Evolutionary conservation across 768 basidiomycete species (phyloP).

Genomic region (Hysterangium stoloniferum): DNA sequence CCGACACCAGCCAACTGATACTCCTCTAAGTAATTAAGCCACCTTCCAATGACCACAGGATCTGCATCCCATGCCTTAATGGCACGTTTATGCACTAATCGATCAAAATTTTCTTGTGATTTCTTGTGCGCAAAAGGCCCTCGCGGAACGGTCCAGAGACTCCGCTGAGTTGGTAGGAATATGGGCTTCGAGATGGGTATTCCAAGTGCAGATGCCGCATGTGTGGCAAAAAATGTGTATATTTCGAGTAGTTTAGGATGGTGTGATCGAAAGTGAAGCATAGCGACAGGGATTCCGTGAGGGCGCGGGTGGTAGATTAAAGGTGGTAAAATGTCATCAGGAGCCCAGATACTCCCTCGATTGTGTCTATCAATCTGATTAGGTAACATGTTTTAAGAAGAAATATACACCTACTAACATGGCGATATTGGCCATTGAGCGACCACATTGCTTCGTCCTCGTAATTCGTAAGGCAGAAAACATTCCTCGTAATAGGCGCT

Average conservation of each 20-base stretch:
- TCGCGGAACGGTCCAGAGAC: slow-evolving; percentile 78
- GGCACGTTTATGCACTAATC: slow-evolving; percentile 71
- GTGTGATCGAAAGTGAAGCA: slow-evolving; percentile 78
- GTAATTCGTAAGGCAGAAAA: too few species aligned
- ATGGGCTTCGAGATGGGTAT: slow-evolving; percentile 66
- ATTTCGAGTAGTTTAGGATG: slow-evolving; percentile 58
- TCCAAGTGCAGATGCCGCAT: slow-evolving; percentile 77
- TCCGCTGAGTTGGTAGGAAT: slow-evolving; percentile 64
- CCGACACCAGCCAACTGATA: slow-evolving; percentile 84
- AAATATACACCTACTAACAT: too few species aligned
- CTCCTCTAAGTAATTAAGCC: slow-evolving; percentile 68
- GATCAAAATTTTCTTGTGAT: slow-evolving; percentile 90
- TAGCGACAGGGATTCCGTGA: slow-evolving; percentile 69
- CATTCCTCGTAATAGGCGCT: too few species aligned
- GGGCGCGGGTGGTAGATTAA: slow-evolving; percentile 18
- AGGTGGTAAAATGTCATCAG: background rate
- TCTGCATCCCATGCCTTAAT: slow-evolving; percentile 92
- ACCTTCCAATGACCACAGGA: slow-evolving; percentile 65
- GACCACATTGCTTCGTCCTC: too few species aligned
- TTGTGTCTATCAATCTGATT: too few species aligned
- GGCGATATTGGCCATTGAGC: too few species aligned
- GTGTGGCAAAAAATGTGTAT: slow-evolving; percentile 76
- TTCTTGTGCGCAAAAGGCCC: slow-evolving; percentile 92
- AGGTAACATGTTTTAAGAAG: too few species aligned
- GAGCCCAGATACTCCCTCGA: slow-evolving; percentile 1